Evolutionary conservation across 164 flowering plant genomes (phyloP), one percentile per base, ranked within the genome.

Genomic region (Berberis vulgaris): DNA sequence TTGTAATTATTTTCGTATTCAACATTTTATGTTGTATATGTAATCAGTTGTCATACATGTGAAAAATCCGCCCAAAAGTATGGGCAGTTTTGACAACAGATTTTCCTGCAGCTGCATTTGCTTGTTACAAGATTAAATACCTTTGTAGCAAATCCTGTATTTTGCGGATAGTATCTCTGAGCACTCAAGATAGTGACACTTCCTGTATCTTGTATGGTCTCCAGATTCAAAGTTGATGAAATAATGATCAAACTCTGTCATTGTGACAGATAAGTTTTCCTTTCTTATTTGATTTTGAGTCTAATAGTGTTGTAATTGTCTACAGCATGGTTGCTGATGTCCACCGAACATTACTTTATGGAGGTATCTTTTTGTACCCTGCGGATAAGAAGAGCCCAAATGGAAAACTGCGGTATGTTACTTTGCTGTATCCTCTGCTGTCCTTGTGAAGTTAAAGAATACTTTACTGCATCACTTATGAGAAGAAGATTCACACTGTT

Each of bases 291-390:
- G 10, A n/a, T 9, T 45, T 57, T 12, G 41, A 12, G 41, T 41
- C 5, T 26, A 56, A 64, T 2, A 44, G 45, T 13, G 2, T 43
- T 40, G 26, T 39, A 3, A 3, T 55, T 39, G 9, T 74, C 38
- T 66, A 71, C 85, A 94, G 99, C 62, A 94, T 94, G 97, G 99
- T 91, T n/a, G 99, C 99, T 71, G 99, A 94, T 82, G 99, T 94
- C 41, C 99, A 94, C 73, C 99, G 99, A 56, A 94, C 99, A 41
- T 75, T 94, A 65, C 97, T 94, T 45, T 94, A 94, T 70, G 99
- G 97, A n/a, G 99, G 99, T 53, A 78, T 89, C 71, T 94, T 94
- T 76, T 76, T 94, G 85, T 94, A 94, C 82, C 99, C 99, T 57
- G 96, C 78, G 49, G 99, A 94, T 68, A 91, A 89, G 83, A 94